These are phyloP conservation scores for Suhomyces guaymorum DNA, from an alignment of 1,139 yeast species.

Conservation along the genomic window DNA sequence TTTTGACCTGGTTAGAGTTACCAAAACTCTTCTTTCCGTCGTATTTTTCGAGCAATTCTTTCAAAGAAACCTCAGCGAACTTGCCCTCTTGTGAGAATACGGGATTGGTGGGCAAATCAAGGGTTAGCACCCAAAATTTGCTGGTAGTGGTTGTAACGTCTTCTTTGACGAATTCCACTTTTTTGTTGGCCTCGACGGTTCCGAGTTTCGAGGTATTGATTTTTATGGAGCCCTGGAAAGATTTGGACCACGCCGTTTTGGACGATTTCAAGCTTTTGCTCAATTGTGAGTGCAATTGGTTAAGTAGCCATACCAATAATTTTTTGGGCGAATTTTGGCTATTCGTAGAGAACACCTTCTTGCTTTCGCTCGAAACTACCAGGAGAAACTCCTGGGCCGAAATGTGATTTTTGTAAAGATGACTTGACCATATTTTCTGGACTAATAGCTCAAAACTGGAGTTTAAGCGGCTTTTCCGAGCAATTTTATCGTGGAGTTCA, in stretches of 20 bases:
- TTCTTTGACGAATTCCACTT: conserved; percentile 24
- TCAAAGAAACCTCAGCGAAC: conserved; percentile 56
- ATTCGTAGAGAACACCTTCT: conserved; percentile 41
- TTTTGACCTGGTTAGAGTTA: conserved; percentile 25
- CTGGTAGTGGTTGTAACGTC: conserved; percentile 17
- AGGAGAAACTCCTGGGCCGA: conserved; percentile 69
- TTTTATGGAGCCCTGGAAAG: conserved; percentile 56
- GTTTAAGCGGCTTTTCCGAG: conserved; percentile 27
- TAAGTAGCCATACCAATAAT: conserved; percentile 62
- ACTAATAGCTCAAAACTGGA: conserved; percentile 45
- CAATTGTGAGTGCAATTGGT: conserved; percentile 44
- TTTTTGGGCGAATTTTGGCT: conserved; percentile 52
- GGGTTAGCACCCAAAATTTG: conserved; percentile 61
- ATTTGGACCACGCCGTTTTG: conserved; percentile 19
- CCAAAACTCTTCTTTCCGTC: conserved; percentile 26
- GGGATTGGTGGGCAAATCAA: conserved; percentile 61
- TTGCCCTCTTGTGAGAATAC: conserved; percentile 43
- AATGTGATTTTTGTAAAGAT: conserved; percentile 58
- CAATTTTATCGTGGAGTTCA: conserved; percentile 14
- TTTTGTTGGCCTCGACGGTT: conserved; percentile 22
- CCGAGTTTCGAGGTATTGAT: conserved; percentile 29
- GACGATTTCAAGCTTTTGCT: conserved; percentile 19
- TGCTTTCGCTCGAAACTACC: conserved; percentile 42
- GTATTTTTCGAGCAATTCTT: conserved; percentile 49
- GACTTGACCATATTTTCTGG: conserved; percentile 65